A percentile compares a stretch with the other conserved stretches of the same genome.
Evolutionary conservation across 2,329 filamentous ascomycete genomes (phyloP).

Genomic region (Hymenoscyphus infarciens): DNA sequence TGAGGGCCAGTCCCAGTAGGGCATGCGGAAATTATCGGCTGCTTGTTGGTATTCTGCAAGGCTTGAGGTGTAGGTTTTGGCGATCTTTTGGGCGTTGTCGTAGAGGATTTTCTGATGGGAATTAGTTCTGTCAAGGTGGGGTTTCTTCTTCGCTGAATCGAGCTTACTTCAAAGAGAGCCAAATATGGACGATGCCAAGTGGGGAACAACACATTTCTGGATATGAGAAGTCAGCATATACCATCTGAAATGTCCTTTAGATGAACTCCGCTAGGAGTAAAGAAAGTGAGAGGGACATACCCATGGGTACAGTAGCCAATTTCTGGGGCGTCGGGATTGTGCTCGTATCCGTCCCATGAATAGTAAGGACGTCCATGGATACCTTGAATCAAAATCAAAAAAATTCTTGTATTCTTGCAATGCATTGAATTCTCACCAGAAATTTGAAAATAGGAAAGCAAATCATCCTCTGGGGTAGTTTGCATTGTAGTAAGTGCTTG

Average conservation of each 20-base stretch:
- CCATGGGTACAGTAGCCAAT: slow-evolving; percentile 66
- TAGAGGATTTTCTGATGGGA: slow-evolving; percentile 47
- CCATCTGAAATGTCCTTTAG: too few relatives aligned
- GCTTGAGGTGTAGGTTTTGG: slow-evolving; percentile 26
- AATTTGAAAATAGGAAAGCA: slow-evolving; percentile 19
- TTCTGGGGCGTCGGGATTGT: slow-evolving; percentile 2
- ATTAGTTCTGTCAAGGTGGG: not conserved
- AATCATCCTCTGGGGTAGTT: slow-evolving; percentile 5
- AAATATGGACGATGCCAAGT: slow-evolving; percentile 53
- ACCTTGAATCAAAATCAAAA: slow-evolving; percentile 5
- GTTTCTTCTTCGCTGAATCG: not conserved
- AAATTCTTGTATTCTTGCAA: not conserved
- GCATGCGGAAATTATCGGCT: too few relatives aligned
- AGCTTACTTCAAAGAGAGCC: slow-evolving; percentile 47
- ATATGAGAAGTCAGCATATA: too few relatives aligned
- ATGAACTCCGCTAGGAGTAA: too few relatives aligned
- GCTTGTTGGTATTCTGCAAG: too few relatives aligned
- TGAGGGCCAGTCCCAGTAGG: too few relatives aligned
- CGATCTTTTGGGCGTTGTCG: slow-evolving; percentile 43
- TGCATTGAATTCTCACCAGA: slow-evolving; percentile 4
- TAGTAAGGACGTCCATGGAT: slow-evolving; percentile 18
- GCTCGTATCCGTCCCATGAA: slow-evolving; percentile 13
- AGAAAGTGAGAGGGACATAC: too few relatives aligned
- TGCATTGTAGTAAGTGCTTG: slow-evolving; percentile 16
- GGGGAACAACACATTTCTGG: slow-evolving; percentile 50